Evolutionary conservation across 495 filamentous ascomycete genomes (phyloP).

Genomic region (Penicillium psychrofluorescens): DNA sequence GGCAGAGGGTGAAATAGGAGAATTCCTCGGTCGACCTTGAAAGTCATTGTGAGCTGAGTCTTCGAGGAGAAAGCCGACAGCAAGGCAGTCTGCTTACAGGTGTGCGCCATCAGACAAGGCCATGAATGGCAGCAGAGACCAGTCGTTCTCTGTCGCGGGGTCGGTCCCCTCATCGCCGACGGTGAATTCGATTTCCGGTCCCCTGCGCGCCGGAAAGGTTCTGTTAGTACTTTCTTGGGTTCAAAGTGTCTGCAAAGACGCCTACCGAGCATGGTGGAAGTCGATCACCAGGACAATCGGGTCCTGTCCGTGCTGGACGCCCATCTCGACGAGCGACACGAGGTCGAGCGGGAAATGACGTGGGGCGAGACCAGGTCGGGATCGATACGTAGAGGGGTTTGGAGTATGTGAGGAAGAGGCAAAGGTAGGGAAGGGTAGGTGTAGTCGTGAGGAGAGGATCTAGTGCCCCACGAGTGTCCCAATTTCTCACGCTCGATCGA

Average conservation of each 20-base stretch:
- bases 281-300: slow-evolving; percentile 83
- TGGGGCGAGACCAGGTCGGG: background rate
- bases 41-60: background rate
- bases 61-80: background rate
- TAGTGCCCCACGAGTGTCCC: too few relatives aligned
- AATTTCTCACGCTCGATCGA: background rate
- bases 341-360: background rate
- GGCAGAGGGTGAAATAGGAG: slow-evolving; percentile 92
- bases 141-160: slow-evolving; percentile 81
- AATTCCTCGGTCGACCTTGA: slow-evolving; percentile 82
- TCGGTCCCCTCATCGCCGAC: slow-evolving; percentile 75
- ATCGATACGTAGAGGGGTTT: background rate
- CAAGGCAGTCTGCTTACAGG: slow-evolving; percentile 48
- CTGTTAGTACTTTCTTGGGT: too few relatives aligned
- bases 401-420: background rate
- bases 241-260: background rate
- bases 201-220: slow-evolving; percentile 38
- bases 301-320: slow-evolving; percentile 26
- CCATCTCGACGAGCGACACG: slow-evolving; percentile 24
- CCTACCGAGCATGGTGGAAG: slow-evolving; percentile 88
- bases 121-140: slow-evolving; percentile 92
- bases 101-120: slow-evolving; percentile 95
- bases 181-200: slow-evolving; percentile 90
- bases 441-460: too few relatives aligned
- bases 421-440: background rate